Percentiles rank a stretch among this genome's conserved stretches.
Evolutionary conservation across 495 filamentous ascomycete genomes (phyloP).

Genomic region (Penicillium egyptiacum): DNA sequence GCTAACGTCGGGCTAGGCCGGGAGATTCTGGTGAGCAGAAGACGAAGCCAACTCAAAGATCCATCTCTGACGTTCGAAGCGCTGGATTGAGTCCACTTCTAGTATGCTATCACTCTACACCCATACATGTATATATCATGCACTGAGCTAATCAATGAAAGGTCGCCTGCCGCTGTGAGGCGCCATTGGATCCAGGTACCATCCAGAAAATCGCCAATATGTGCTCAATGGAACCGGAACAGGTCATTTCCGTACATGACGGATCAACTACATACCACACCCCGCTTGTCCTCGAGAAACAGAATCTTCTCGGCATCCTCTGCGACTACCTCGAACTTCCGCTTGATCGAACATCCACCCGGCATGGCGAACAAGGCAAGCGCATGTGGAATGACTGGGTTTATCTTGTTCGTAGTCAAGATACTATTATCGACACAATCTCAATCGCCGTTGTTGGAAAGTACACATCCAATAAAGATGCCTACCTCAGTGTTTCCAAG

Average conservation of each 20-base stretch:
- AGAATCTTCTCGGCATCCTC: conserved; percentile 65
- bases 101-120: conserved; percentile 31
- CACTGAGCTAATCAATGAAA: neutral
- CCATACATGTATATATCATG: too few species aligned
- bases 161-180: conserved; percentile 86
- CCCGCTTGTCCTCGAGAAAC: conserved; percentile 75
- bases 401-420: conserved; percentile 58
- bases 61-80: conserved; percentile 73
- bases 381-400: conserved; percentile 74
- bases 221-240: conserved; percentile 74
- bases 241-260: conserved; percentile 80
- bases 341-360: conserved; percentile 20
- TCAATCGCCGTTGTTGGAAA: conserved; percentile 86
- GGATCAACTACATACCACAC: conserved; percentile 84
- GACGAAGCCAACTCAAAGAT: conserved; percentile 89
- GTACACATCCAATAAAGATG: conserved; percentile 75
- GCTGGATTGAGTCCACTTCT: conserved; percentile 83
- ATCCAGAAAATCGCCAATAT: conserved; percentile 79
- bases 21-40: conserved; percentile 66
- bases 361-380: conserved; percentile 55
- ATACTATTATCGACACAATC: conserved; percentile 61
- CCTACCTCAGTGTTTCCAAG: conserved; percentile 78
- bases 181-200: conserved; percentile 61
- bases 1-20: conserved; percentile 15
- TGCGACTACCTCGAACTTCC: neutral